Base-by-base conservation (phyloP, 805 yeast genomes). In the Lachancea sp. region DNA sequence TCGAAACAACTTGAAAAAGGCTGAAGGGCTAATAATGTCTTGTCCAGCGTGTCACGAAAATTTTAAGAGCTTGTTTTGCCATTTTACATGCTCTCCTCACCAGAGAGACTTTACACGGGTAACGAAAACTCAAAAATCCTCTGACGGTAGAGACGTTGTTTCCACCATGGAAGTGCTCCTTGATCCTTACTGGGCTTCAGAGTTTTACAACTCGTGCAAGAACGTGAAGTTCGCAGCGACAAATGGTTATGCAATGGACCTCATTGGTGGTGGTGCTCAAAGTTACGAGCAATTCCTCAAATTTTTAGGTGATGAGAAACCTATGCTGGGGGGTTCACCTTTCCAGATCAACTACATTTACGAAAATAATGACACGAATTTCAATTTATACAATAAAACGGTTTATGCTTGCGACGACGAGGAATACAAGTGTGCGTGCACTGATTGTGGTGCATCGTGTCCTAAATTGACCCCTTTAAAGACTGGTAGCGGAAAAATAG, bases 201-300 rank as follows among this genome's bases (percentile, higher is more conserved):
- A 54, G 1, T 77, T 90, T 52, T 90, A 68, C 56, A 83, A 88
- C 42, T 85, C 96, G 1, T 90, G 98, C 65, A 83, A 83, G 51
- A 78, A 80, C 47, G 82, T 90, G 58, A 88, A 90, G 63, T 89
- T 92, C 60, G 78, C 90, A 3, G 96, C 96, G 6, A 88, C 97
- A 2, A 90, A 89, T 61, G 96, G 97, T 2, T 85, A 74, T 53
- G 97, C 96, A 8, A 88, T 90, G 97, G 97, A 90, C 57, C 70
- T 90, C 29, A 80, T 90, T 30, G 98, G 98, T 6, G 98, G 98
- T n/a, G 97, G 97, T 1, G 97, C 97, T 2, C 72, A 70, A 40
- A 75, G 79, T 51, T 84, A 77, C 59, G 51, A 68, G 23, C 77
- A 77, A 40, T 90, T 90, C 56, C 66, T 90, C 49, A 83, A 88